These are phyloP conservation scores for Plicaturopsis crispa DNA, from an alignment of 768 basidiomycete genomes.

Conservation along the genomic window DNA sequence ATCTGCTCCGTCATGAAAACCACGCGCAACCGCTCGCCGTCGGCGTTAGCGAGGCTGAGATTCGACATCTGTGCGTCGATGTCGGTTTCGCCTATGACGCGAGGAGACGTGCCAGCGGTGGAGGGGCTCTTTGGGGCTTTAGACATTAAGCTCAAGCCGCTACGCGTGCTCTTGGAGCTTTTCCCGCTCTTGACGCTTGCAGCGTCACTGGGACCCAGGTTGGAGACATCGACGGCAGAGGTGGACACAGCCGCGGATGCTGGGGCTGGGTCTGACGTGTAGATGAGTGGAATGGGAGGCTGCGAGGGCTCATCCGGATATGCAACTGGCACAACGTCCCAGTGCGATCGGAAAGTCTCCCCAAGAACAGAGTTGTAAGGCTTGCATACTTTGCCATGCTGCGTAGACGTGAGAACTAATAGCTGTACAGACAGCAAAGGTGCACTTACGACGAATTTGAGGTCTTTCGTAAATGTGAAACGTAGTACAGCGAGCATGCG, in stretches of 20 bases:
- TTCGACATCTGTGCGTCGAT: conserved; percentile 52
- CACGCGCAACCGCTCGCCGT: conserved; percentile 49
- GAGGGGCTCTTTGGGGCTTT: conserved; percentile 45
- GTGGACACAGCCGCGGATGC: conserved; percentile 15
- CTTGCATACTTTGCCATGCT: conserved; percentile 92
- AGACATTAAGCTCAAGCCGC: conserved; percentile 48
- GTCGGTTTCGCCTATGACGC: conserved; percentile 31
- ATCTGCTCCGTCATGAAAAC: conserved; percentile 89
- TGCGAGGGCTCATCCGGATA: conserved; percentile 40
- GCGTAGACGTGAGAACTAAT: conserved; percentile 3
- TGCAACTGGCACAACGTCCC: conserved; percentile 65
- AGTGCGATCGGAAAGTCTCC: conserved; percentile 84
- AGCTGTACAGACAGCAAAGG: not conserved
- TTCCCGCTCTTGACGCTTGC: conserved; percentile 47
- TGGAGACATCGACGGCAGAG: conserved; percentile 8
- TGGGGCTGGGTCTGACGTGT: conserved; percentile 22
- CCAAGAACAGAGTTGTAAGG: conserved; percentile 86
- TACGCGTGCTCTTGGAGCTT: conserved; percentile 55
- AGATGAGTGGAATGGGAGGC: conserved; percentile 36
- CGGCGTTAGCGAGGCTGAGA: conserved; percentile 40
- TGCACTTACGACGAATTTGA: conserved; percentile 77
- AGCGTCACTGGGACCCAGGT: conserved; percentile 32
- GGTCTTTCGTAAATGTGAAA: conserved; percentile 87
- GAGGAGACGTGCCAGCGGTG: conserved; percentile 49
- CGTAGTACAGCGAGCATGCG: conserved; percentile 90